These are phyloP conservation scores for Fusarium nematophilum DNA, from an alignment of 2,329 filamentous ascomycete species.

Conservation along the genomic window DNA sequence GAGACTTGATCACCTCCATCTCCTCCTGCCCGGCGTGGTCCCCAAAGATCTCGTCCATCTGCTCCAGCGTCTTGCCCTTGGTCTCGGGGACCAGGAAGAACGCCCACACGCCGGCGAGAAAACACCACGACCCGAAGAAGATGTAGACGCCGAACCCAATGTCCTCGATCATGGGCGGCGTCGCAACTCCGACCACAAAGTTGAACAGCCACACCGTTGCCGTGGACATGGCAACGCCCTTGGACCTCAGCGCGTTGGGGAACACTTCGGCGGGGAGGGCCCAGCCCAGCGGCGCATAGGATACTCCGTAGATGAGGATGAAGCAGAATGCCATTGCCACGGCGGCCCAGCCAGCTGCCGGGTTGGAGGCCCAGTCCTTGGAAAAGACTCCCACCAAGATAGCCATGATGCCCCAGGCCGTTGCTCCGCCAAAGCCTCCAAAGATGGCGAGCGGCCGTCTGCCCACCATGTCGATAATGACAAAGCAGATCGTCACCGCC, in stretches of 20 bases:
- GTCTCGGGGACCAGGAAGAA: conserved; percentile 73
- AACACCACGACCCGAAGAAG: conserved; percentile 79
- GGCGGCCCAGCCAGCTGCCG: conserved; percentile 64
- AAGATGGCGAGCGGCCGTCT: conserved; percentile 56
- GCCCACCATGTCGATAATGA: conserved; percentile 57
- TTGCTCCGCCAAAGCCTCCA: conserved; percentile 61
- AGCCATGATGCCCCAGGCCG: conserved; percentile 64
- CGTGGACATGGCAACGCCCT: conserved; percentile 53
- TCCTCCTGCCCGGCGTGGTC: not conserved
- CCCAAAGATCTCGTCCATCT: conserved; percentile 58
- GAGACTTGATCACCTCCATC: not conserved
- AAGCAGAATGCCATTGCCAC: conserved; percentile 51
- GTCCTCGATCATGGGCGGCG: conserved; percentile 40
- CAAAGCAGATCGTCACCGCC: conserved; percentile 35
- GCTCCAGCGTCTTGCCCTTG: conserved; percentile 77
- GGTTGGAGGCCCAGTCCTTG: conserved; percentile 58
- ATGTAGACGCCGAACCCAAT: conserved; percentile 70
- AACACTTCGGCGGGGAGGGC: conserved; percentile 57
- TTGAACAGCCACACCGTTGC: conserved; percentile 54
- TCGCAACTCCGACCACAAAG: conserved; percentile 23
- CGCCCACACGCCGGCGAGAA: conserved; percentile 73
- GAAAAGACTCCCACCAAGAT: conserved; percentile 61
- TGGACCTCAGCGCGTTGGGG: conserved; percentile 51
- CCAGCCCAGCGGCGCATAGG: conserved; percentile 55
- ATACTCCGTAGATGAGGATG: conserved; percentile 37